phyloP scores from a whole-genome alignment of 208 protist species.

The Leishmania major region DNA sequence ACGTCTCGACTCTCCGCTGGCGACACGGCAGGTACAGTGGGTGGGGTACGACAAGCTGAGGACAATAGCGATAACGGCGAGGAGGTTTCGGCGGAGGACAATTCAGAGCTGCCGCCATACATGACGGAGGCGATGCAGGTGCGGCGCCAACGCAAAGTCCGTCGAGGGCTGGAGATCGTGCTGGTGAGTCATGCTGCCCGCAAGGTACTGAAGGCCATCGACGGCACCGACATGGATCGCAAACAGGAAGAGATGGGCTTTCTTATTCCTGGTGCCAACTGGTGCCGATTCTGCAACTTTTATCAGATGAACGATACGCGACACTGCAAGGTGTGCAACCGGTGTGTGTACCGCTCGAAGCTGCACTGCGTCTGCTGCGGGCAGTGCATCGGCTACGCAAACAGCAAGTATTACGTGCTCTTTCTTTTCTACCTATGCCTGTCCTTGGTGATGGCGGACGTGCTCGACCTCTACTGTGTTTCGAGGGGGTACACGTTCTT shows the following conservation, averaged over 20 bases:
- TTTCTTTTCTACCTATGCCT: constrained; percentile 40
- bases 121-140: constrained; percentile 40
- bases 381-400: constrained; percentile 78
- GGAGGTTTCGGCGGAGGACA: constrained; percentile 9
- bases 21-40: background rate
- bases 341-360: constrained; percentile 74
- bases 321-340: constrained; percentile 80
- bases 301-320: constrained; percentile 79
- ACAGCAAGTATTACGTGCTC: constrained; percentile 83
- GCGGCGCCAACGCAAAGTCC: constrained; percentile 43
- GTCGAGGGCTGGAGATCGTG: constrained; percentile 36
- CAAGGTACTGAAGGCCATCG: constrained; percentile 31
- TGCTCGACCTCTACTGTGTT: constrained; percentile 29
- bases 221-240: constrained; percentile 27
- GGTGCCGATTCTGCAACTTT: constrained; percentile 64
- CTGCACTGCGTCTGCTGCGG: constrained; percentile 87
- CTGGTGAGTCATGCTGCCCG: constrained; percentile 47
- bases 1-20: constrained; percentile 1
- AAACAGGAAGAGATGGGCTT: constrained; percentile 56
- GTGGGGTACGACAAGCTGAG: background rate
- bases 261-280: constrained; percentile 48
- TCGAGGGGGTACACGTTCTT: constrained; percentile 31
- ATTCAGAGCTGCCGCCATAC: constrained; percentile 29
- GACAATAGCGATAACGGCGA: background rate
- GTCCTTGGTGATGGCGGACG: constrained; percentile 17